Evolutionary conservation across 2,329 filamentous ascomycete genomes (phyloP).

Genomic region (Ophiosphaerella narmari): DNA sequence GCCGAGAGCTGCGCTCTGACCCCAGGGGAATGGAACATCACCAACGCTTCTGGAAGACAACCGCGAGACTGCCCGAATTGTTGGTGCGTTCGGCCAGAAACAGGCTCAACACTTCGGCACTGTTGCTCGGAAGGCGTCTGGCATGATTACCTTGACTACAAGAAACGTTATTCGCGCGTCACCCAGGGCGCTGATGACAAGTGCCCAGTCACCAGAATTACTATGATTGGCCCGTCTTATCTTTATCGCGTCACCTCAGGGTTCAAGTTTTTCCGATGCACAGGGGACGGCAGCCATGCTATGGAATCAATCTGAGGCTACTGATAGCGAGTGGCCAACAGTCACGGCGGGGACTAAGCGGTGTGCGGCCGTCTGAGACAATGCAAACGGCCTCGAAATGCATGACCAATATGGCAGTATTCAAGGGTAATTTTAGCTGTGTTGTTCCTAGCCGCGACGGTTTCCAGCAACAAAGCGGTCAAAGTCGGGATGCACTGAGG

Average conservation of each 20-base stretch:
- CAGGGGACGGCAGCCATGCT: conserved; percentile 3
- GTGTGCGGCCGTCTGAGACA: conserved; percentile 8
- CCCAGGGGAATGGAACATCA: background rate
- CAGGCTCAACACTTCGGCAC: conserved; percentile 13
- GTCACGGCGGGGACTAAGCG: conserved; percentile 10
- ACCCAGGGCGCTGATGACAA: conserved; percentile 29
- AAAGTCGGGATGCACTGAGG: conserved; percentile 38
- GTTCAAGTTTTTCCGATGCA: conserved; percentile 9
- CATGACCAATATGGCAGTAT: conserved; percentile 25
- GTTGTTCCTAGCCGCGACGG: conserved; percentile 25
- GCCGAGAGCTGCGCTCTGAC: background rate
- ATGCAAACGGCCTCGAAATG: conserved; percentile 1
- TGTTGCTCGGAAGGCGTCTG: conserved; percentile 7
- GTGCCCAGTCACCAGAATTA: conserved; percentile 20
- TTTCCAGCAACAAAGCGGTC: conserved; percentile 42
- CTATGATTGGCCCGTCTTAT: conserved; percentile 29
- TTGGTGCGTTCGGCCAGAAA: background rate
- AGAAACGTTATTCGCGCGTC: conserved; percentile 28
- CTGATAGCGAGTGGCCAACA: conserved; percentile 9
- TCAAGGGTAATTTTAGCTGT: conserved; percentile 36
- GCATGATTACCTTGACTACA: conserved; percentile 32
- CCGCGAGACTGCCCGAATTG: background rate
- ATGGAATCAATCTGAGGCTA: background rate
- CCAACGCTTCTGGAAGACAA: conserved; percentile 11
- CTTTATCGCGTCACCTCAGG: conserved; percentile 30